Evolutionary conservation across 176 grass and related monocot species (phyloP).

Genomic region (Hordeum vulgare): DNA sequence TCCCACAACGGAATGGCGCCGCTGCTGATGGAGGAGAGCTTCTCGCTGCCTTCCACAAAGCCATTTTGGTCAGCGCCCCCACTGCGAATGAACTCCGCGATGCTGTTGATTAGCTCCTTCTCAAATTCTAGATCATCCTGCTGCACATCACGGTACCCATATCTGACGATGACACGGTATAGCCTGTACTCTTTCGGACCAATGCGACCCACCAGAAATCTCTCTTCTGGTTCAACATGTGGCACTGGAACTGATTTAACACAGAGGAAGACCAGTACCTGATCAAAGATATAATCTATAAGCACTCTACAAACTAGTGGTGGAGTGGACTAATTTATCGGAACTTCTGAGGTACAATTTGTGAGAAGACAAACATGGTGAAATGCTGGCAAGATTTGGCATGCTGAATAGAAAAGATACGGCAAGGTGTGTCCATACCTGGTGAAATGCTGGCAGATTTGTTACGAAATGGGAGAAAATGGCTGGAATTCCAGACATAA

Average conservation of each 20-base stretch:
- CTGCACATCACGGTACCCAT: constrained; percentile 90
- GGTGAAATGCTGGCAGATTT: constrained; percentile 94
- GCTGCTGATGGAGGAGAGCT: constrained; percentile 46
- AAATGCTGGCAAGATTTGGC: no score
- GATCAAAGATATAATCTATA: constrained; percentile 26
- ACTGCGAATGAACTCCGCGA: constrained; percentile 84
- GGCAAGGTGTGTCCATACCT: constrained; percentile 36
- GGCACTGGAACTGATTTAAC: constrained; percentile 89
- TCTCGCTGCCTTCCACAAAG: constrained; percentile 21
- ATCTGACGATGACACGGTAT: constrained; percentile 82
- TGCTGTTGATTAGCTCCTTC: constrained; percentile 82
- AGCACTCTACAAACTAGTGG: not conserved
- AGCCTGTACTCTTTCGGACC: constrained; percentile 91
- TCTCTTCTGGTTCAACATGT: constrained; percentile 56
- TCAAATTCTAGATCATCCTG: constrained; percentile 95
- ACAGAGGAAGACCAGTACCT: constrained; percentile 91
- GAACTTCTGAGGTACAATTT: not conserved
- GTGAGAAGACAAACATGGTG: no score
- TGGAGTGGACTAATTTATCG: not conserved
- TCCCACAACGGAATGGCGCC: constrained; percentile 28
- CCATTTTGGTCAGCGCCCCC: constrained; percentile 29
- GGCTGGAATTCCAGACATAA: constrained; percentile 86
- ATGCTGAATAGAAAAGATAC: not conserved
- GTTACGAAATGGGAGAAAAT: constrained; percentile 98
- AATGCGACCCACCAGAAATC: constrained; percentile 86